Base-by-base conservation (phyloP, 2,329 filamentous ascomycete genomes). In the Cercospora brassicicola region DNA sequence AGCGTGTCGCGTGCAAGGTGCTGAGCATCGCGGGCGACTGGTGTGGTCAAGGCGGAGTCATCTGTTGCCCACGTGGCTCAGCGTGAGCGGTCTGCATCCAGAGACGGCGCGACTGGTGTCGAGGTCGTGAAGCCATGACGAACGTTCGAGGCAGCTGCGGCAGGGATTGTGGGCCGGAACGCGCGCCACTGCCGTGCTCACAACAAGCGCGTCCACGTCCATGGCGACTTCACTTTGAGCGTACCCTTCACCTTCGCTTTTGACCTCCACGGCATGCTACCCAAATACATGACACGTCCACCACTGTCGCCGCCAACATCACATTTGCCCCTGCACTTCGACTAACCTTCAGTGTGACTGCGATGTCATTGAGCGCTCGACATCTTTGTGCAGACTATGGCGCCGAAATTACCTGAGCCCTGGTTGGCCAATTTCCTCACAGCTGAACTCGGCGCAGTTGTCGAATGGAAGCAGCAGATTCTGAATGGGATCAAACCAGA, bases 401-500 rank as follows among this genome's bases (percentile, higher is more conserved):
- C 65, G 23, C 66, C 63, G 59, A 65, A 60, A 42, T 67, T 68
- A 67, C 73, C 74, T 66, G 64, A 64, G 31, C 62, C 71, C 36
- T 79, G 78, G 78, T 71, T 79, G 10, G 73, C 68, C 8, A 33
- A 66, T 1, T 71, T 75, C 26, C 39, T 79, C 13, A 68, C 66
- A 30, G 23, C 65, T 18, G 75, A 78, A 55, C 65, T 79, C 30
- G 51, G 62, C 4, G 68, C 71, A 11, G 73, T 76, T 3, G 45
- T 78, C 26, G 65, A 56, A 0, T 79, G 76, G 78, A 68, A 71
- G 62, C 57, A 71, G 18, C 62, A 64, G 2, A 65, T 64, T 10
- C 11, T 62, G 9, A 65, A 60, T 5, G 65, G 60, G 2, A 64
- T 77, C 62, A 76, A 76, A 59, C 42, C 45, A 2, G 77, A 78